Conservation (phyloP, 139 green algal species). For the Picocystis salinarum region DNA sequence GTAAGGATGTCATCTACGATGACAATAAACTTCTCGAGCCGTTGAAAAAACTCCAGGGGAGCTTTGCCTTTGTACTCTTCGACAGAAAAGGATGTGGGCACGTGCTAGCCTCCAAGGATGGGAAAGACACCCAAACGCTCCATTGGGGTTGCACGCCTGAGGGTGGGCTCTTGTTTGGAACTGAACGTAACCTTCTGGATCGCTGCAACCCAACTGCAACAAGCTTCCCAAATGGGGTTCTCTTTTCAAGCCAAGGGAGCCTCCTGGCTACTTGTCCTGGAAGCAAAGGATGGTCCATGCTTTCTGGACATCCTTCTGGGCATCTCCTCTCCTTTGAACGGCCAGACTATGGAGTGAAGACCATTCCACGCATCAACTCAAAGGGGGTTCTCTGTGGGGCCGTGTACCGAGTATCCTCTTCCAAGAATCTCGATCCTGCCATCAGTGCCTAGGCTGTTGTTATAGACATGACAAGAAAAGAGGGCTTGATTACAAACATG, state of each 20-base stretch:
- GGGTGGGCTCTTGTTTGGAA: conserved; percentile 40
- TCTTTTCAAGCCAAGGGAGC: conserved; percentile 22
- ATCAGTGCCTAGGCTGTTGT: too few relatives aligned
- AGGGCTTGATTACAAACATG: too few relatives aligned
- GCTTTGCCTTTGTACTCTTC: conserved; percentile 47
- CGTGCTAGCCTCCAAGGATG: conserved; percentile 33
- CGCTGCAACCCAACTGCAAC: conserved; percentile 37
- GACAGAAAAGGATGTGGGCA: too few relatives aligned
- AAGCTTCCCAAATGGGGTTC: conserved; percentile 30
- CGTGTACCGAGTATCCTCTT: conserved; percentile 35
- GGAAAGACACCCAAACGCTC: conserved; percentile 23
- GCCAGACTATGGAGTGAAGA: conserved; percentile 9
- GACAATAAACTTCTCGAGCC: conserved; percentile 12
- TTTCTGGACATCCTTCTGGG: conserved; percentile 25
- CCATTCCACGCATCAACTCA: conserved; percentile 34
- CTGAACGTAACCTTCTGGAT: conserved; percentile 22
- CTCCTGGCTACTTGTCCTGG: conserved; percentile 21
- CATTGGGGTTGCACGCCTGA: conserved; percentile 38
- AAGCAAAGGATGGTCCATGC: conserved; percentile 35
- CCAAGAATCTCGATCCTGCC: too few relatives aligned
- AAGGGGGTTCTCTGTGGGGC: conserved; percentile 30
- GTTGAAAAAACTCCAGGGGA: conserved; percentile 28
- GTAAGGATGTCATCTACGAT: conserved; percentile 6
- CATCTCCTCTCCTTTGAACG: conserved; percentile 23
- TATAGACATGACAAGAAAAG: too few relatives aligned